Evolutionary conservation across 2,329 filamentous ascomycete genomes (phyloP).

Genomic region (Gaeumannomyces sp.): DNA sequence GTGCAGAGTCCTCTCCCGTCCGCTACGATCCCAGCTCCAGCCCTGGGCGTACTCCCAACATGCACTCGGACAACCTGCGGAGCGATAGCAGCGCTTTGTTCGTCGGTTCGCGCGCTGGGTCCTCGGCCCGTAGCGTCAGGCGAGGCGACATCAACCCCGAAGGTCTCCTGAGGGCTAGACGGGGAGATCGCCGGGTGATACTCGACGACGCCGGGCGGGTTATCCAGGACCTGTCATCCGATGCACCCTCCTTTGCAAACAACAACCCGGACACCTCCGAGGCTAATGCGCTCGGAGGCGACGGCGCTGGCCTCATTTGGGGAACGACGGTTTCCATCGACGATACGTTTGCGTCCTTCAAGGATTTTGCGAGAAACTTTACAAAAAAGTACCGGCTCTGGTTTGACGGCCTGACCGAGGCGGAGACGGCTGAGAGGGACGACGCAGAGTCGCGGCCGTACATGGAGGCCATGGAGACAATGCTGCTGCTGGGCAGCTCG

Average conservation of each 20-base stretch:
- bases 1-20: slow-evolving; percentile 81
- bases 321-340: slow-evolving; percentile 93
- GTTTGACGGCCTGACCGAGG: slow-evolving; percentile 73
- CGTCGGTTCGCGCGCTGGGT: slow-evolving; percentile 55
- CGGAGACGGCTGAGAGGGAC: slow-evolving; percentile 63
- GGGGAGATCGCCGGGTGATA: slow-evolving; percentile 47
- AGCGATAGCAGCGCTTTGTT: slow-evolving; percentile 87
- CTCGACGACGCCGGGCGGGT: slow-evolving; percentile 55
- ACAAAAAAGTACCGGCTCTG: slow-evolving; percentile 92
- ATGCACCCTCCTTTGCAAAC: slow-evolving; percentile 55
- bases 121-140: slow-evolving; percentile 48
- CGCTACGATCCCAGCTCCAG: slow-evolving; percentile 88
- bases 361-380: slow-evolving; percentile 88
- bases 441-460: slow-evolving; percentile 77
- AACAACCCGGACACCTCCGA: slow-evolving; percentile 82
- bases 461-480: slow-evolving; percentile 76
- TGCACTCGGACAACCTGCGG: slow-evolving; percentile 59
- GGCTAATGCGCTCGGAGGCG: slow-evolving; percentile 78
- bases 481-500: slow-evolving; percentile 79
- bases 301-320: slow-evolving; percentile 82
- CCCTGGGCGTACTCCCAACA: slow-evolving; percentile 56
- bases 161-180: slow-evolving; percentile 51
- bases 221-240: slow-evolving; percentile 50
- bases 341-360: slow-evolving; percentile 81
- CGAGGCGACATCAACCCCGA: slow-evolving; percentile 87